Conservation (phyloP, 2,329 filamentous ascomycete species). For the Acrocalymma vagum region DNA sequence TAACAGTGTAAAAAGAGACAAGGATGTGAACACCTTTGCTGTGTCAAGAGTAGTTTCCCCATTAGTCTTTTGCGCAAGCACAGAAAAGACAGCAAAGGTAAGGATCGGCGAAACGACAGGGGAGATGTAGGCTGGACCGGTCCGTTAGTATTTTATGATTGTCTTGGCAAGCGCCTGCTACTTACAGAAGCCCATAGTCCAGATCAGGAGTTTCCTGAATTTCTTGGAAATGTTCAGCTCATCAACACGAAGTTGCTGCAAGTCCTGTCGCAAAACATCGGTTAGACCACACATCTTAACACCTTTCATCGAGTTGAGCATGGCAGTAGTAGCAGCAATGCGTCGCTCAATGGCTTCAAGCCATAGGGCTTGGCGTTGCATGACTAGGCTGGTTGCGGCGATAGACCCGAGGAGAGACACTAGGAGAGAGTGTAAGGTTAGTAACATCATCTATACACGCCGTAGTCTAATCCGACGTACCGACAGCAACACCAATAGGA, state of each 20-base stretch:
- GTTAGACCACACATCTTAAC: slow-evolving; percentile 56
- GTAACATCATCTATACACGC: slow-evolving; percentile 12
- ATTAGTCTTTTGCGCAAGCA: slow-evolving; percentile 47
- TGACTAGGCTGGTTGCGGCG: slow-evolving; percentile 37
- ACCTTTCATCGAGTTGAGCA: slow-evolving; percentile 56
- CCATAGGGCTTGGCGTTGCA: slow-evolving; percentile 49
- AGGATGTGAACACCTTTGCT: slow-evolving; percentile 55
- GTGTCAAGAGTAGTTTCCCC: slow-evolving; percentile 47
- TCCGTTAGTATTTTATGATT: slow-evolving; percentile 8
- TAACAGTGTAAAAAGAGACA: slow-evolving; percentile 57
- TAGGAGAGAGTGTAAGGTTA: slow-evolving; percentile 9
- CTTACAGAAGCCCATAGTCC: slow-evolving; percentile 46
- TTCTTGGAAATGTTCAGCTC: slow-evolving; percentile 45
- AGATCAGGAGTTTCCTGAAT: slow-evolving; percentile 45
- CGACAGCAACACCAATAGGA: slow-evolving; percentile 55
- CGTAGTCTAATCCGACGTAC: slow-evolving; percentile 19
- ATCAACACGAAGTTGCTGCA: slow-evolving; percentile 41
- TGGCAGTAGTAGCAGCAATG: slow-evolving; percentile 50
- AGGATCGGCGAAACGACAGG: slow-evolving; percentile 53
- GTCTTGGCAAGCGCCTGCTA: background rate
- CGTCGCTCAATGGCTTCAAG: slow-evolving; percentile 55
- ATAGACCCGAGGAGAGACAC: slow-evolving; percentile 36
- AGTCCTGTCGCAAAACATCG: slow-evolving; percentile 35
- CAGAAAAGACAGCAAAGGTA: slow-evolving; percentile 55
- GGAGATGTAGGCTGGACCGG: slow-evolving; percentile 34